Conservation (phyloP, 2,329 filamentous ascomycete genomes). For the Diaporthe vexans region DNA sequence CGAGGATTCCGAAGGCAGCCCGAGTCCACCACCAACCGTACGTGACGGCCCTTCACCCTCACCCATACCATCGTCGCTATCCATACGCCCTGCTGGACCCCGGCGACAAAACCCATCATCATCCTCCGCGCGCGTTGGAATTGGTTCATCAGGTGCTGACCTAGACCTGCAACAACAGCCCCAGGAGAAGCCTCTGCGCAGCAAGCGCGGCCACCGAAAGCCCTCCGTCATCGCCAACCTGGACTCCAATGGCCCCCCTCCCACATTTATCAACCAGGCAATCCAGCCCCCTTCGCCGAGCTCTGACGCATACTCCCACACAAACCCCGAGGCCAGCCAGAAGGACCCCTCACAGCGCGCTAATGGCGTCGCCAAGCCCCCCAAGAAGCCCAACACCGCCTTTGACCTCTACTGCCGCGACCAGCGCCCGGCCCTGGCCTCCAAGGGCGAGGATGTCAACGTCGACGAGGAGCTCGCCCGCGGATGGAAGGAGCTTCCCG, state of each 20-base stretch:
- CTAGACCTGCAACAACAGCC: slow-evolving; percentile 64
- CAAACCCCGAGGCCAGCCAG: slow-evolving; percentile 52
- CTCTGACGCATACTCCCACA: slow-evolving; percentile 67
- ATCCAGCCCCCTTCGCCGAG: slow-evolving; percentile 61
- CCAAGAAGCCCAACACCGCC: slow-evolving; percentile 61
- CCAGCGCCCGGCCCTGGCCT: slow-evolving; percentile 59
- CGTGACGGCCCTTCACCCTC: slow-evolving; percentile 49
- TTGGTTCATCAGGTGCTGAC: slow-evolving; percentile 41
- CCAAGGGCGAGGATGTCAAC: slow-evolving; percentile 59
- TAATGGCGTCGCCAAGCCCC: slow-evolving; percentile 57
- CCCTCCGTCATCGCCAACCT: slow-evolving; percentile 61
- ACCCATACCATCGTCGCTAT: slow-evolving; percentile 40
- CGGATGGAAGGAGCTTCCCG: slow-evolving; percentile 67
- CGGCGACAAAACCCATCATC: slow-evolving; percentile 40
- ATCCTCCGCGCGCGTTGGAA: slow-evolving; percentile 33
- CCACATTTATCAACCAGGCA: slow-evolving; percentile 63
- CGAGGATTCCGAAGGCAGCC: slow-evolving; percentile 84
- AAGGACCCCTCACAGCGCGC: slow-evolving; percentile 46
- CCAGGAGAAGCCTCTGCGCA: slow-evolving; percentile 82
- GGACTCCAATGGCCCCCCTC: slow-evolving; percentile 50
- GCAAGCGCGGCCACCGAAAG: slow-evolving; percentile 80
- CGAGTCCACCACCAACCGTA: slow-evolving; percentile 84
- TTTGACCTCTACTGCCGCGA: slow-evolving; percentile 70
- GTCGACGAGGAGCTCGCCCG: slow-evolving; percentile 69
- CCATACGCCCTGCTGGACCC: slow-evolving; percentile 37